These are phyloP conservation scores for Aspergillus fijiensis DNA, from an alignment of 2,329 filamentous ascomycete genomes.

Conservation along the genomic window DNA sequence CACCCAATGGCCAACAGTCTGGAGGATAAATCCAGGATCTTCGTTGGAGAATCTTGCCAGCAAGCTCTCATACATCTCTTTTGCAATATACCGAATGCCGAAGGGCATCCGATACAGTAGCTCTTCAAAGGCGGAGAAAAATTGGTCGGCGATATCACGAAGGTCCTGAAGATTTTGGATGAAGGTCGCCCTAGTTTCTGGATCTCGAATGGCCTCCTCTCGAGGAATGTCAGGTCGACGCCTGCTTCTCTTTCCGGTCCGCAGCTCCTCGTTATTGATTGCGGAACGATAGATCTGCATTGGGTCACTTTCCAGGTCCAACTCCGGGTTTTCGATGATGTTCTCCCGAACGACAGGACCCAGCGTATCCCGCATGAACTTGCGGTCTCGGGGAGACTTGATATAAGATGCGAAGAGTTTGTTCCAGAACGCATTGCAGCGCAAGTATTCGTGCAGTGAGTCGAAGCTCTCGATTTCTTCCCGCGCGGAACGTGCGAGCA, in stretches of 20 bases:
- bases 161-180: conserved; percentile 93
- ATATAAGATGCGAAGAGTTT: conserved; percentile 85
- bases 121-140: conserved; percentile 79
- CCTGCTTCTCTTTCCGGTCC: conserved; percentile 79
- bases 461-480: conserved; percentile 78
- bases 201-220: conserved; percentile 93
- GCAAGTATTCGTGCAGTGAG: conserved; percentile 77
- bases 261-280: conserved; percentile 95
- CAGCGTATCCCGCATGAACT: conserved; percentile 83
- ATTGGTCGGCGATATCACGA: conserved; percentile 89
- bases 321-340: conserved; percentile 83
- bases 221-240: conserved; percentile 81
- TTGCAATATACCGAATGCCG: conserved; percentile 81
- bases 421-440: conserved; percentile 90
- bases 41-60: conserved; percentile 77
- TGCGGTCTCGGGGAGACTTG: conserved; percentile 85
- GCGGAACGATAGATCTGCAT: conserved; percentile 94
- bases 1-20: conserved; percentile 84
- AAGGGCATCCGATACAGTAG: conserved; percentile 86
- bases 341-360: conserved; percentile 85
- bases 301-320: conserved; percentile 94
- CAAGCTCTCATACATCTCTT: conserved; percentile 80
- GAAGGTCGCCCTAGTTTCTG: conserved; percentile 87
- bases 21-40: conserved; percentile 72
- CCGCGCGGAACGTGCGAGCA: conserved; percentile 76